Percentiles rank a stretch among this genome's conserved stretches.
These are phyloP conservation scores for Vitis amurensis DNA, from an alignment of 164 flowering plant genomes.

Conservation along the genomic window DNA sequence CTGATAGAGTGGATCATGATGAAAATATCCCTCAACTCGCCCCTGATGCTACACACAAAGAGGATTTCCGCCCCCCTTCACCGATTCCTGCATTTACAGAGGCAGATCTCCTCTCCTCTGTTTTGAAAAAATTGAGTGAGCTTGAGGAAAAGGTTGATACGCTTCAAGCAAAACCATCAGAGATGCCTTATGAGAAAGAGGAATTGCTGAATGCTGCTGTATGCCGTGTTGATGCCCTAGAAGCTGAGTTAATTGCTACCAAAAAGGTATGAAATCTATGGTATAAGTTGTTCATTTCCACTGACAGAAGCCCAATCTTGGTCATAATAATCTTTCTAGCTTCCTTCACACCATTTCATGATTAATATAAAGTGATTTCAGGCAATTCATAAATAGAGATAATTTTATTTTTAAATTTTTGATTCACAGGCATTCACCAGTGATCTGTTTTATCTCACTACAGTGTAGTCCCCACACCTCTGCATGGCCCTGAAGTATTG, in stretches of 20 bases:
- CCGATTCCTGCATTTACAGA: slow-evolving; percentile 49
- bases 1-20: slow-evolving; percentile 19
- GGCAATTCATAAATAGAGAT: too few species aligned
- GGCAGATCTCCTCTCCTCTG: slow-evolving; percentile 51
- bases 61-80: slow-evolving; percentile 63
- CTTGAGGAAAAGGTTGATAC: slow-evolving; percentile 77
- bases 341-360: too few species aligned
- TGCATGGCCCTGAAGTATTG: too few species aligned
- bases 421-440: too few species aligned
- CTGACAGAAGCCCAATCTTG: too few species aligned
- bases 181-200: slow-evolving; percentile 91
- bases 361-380: too few species aligned
- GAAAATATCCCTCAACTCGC: slow-evolving; percentile 22
- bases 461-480: too few species aligned
- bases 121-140: slow-evolving; percentile 66
- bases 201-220: slow-evolving; percentile 93
- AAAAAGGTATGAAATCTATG: slow-evolving; percentile 53
- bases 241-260: slow-evolving; percentile 90
- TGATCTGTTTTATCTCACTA: too few species aligned
- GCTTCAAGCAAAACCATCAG: slow-evolving; percentile 69
- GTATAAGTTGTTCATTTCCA: background rate
- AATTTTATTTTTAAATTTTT: too few species aligned
- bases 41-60: slow-evolving; percentile 33
- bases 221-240: slow-evolving; percentile 86
- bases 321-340: too few species aligned